Evolutionary conservation across 257 asterid genomes (phyloP), one percentile per base, ranked within the genome.

Genomic region (Capsicum baccatum): DNA sequence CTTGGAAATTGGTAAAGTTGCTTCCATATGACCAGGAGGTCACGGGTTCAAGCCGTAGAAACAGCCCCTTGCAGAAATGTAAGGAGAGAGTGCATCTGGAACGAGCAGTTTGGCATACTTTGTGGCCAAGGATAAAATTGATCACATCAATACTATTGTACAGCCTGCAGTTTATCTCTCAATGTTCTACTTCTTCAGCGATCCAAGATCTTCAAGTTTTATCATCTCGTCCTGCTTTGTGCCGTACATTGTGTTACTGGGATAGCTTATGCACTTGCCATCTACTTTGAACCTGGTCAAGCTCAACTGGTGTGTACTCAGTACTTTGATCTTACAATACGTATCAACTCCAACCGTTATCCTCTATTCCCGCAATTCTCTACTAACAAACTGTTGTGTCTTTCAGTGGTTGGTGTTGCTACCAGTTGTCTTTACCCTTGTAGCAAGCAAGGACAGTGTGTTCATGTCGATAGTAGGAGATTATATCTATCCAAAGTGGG

Each of bases 101-200:
- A 97, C 95, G 92, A 95, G 99, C 95, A 92, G 99, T 92, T 83
- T 92, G 92, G 99, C 99, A 5, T 94, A 95, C 90, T 97, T 97
- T 86, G 89, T 94, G 35, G 92, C 98, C 8, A 97, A 97, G 92
- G 98, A 97, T 91, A 90, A 97, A 14, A 56, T 97, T 19, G 99
- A 97, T 82, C 98, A 91, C 87, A 94, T 94, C 91, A 95, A 85
- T 85, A 97, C 98, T 10, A 87, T 95, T 47, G 80, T 97, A 63
- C 93, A 97, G 88, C 98, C 98, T 15, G 98, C 97, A 47, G 97
- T 97, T 54, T 97, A 95, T 87, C 91, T 95, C 55, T 97, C 99
- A 1, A 97, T 97, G 98, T 97, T 95, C 90, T 97, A 95, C 89
- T 95, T 92, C 96, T 97, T 97, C 95, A 97, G 92, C 96, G 94